Base-by-base conservation (phyloP, 208 protist species). In the Acanthamoeba royreba region DNA sequence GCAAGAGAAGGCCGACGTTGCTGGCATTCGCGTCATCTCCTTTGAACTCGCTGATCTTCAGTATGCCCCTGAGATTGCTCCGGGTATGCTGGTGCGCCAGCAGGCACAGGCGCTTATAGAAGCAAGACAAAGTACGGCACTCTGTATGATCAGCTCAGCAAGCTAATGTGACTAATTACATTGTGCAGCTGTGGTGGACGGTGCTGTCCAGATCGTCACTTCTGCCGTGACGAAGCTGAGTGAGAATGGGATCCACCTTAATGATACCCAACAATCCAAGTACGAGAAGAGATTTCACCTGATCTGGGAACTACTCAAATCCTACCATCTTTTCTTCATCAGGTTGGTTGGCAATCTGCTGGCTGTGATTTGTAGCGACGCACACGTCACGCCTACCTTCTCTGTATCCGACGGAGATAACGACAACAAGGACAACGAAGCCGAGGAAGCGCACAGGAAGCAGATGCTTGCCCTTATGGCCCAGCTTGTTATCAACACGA, bases 51-150 rank as follows among this genome's bases (percentile, higher is more conserved):
- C 83, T n/a, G 83, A 90, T 52, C 42, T 90, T 28, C 83, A 90
- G 83, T 90, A 90, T 22, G 83, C 83, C 5, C 83, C 83, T 2
- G 83, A 90, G 83, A 90, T 90, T 35, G 83, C 83, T 22, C 83
- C 45, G 13, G 83, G 83, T 52, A 90, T 90, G 83, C 52, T 90
- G 11, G 83, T 90, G 13, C 47, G 83, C 0, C 83, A 90, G 52
- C 83, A 90, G 33, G 83, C 83, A 15, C 25, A 90, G 4, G 83
- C 83, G 28, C 83, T 90, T 28, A 40, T 90, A 31, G 83, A 90
- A 45, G 83, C 83, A 28, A 43, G 83, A 35, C n/a, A 58, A 22
- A 90, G 49, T 66, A 90, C 47, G n/a, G n/a, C n/a, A n/a, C 33
- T 28, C 19, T 5, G 25, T 28, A 5, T 28, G 25, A 35, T n/a